A percentile compares a stretch with the other conserved stretches of the same genome.
Evolutionary conservation across 768 basidiomycete genomes (phyloP).

Genomic region (Russula vinacea): DNA sequence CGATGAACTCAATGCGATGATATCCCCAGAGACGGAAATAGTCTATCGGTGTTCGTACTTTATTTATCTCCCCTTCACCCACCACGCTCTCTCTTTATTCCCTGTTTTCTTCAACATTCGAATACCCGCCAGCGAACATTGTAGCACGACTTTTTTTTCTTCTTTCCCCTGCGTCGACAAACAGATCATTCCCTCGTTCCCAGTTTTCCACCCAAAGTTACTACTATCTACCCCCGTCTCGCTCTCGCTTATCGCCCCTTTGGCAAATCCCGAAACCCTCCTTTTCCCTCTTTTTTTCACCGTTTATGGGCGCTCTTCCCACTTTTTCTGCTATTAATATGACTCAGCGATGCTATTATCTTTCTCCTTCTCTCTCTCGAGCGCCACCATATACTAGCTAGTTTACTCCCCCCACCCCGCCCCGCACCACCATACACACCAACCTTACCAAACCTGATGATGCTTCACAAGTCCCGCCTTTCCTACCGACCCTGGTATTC

Average conservation of each 20-base stretch:
- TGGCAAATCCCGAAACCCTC: background rate
- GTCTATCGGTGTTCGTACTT: background rate
- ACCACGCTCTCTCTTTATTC: background rate
- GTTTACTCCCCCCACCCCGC: background rate
- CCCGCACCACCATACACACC: too few relatives aligned
- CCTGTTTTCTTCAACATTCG: background rate
- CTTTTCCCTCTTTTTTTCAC: background rate
- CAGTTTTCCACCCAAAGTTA: background rate
- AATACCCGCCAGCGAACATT: slow-evolving; percentile 11
- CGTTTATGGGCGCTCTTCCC: background rate
- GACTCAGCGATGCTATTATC: slow-evolving; percentile 8
- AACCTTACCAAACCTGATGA: background rate
- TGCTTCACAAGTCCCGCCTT: too few relatives aligned
- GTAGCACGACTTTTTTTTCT: background rate
- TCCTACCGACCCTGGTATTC: too few relatives aligned
- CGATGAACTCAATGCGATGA: background rate
- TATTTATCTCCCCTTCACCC: background rate
- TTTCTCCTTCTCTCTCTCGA: background rate
- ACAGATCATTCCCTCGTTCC: background rate
- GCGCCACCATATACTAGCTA: slow-evolving; percentile 9
- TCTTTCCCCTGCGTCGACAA: background rate
- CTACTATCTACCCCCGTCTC: background rate
- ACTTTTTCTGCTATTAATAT: background rate
- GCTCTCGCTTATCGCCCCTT: background rate
- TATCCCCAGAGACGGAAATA: too few relatives aligned